phyloP scores from a whole-genome alignment of 139 green algal species.

The Closterium sp. region DNA sequence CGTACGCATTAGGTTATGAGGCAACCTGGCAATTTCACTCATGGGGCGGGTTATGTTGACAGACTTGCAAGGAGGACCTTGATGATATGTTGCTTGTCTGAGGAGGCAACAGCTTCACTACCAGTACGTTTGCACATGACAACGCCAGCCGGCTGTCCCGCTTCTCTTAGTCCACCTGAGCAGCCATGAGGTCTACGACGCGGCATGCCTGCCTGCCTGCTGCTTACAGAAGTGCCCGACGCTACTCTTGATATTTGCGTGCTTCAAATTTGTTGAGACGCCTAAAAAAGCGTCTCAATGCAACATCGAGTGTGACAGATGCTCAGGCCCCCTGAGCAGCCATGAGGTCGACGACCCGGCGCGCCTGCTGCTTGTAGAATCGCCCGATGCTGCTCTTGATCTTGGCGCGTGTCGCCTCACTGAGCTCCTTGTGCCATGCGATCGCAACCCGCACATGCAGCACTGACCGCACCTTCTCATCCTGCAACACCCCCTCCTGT shows the following conservation, averaged over 20 bases:
- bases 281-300: background rate
- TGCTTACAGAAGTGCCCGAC: constrained; percentile 8
- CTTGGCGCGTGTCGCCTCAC: background rate
- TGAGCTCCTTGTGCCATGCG: constrained; percentile 13
- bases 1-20: too few relatives aligned
- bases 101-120: too few relatives aligned
- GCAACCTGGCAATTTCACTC: too few relatives aligned
- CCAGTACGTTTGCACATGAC: too few relatives aligned
- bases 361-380: constrained; percentile 25
- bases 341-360: background rate
- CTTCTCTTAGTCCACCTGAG: too few relatives aligned
- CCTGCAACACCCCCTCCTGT: background rate
- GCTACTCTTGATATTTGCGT: constrained; percentile 10
- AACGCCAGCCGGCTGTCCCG: too few relatives aligned
- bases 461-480: background rate
- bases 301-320: background rate
- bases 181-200: background rate
- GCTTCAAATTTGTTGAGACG: background rate
- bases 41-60: too few relatives aligned
- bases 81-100: too few relatives aligned
- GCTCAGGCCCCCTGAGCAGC: background rate
- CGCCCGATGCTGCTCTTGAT: constrained; percentile 3
- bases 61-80: too few relatives aligned
- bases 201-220: background rate
- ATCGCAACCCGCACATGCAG: background rate